Conservation (phyloP, 176 grass and related monocot genomes). For the Ananas comosus region DNA sequence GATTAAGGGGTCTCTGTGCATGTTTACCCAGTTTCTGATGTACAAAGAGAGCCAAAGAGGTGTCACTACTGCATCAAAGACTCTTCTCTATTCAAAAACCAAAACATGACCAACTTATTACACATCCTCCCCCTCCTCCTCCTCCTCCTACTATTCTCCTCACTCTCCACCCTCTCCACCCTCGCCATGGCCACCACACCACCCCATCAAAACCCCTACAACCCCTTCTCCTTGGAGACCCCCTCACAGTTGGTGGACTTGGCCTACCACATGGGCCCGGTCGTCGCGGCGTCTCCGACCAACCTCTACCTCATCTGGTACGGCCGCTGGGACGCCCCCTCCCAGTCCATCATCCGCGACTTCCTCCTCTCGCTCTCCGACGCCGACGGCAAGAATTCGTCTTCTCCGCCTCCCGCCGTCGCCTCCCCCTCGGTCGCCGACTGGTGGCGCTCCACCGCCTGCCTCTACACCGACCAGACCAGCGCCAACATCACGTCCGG, state of each 20-base stretch:
- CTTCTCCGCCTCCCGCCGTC: background rate
- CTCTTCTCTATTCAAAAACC: background rate
- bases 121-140: no score
- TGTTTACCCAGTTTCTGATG: background rate
- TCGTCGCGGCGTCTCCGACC: conserved; percentile 44
- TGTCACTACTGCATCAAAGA: background rate
- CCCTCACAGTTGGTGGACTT: background rate
- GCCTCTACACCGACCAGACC: conserved; percentile 67
- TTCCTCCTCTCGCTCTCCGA: conserved; percentile 67
- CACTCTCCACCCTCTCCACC: background rate
- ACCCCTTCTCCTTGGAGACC: background rate
- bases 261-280: conserved; percentile 78
- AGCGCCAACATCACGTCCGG: conserved; percentile 45
- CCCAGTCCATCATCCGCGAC: conserved; percentile 62
- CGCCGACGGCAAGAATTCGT: background rate
- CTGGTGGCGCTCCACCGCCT: conserved; percentile 53
- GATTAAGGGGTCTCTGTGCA: no score
- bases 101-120: background rate
- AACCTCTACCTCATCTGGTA: conserved; percentile 94
- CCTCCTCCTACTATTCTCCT: background rate
- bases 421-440: conserved; percentile 34
- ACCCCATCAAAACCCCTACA: background rate
- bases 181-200: background rate
- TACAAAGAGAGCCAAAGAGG: background rate
- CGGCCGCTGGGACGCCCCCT: conserved; percentile 50